Conservation (phyloP, 768 basidiomycete genomes). For the Goffeauzyma gilvescens region DNA sequence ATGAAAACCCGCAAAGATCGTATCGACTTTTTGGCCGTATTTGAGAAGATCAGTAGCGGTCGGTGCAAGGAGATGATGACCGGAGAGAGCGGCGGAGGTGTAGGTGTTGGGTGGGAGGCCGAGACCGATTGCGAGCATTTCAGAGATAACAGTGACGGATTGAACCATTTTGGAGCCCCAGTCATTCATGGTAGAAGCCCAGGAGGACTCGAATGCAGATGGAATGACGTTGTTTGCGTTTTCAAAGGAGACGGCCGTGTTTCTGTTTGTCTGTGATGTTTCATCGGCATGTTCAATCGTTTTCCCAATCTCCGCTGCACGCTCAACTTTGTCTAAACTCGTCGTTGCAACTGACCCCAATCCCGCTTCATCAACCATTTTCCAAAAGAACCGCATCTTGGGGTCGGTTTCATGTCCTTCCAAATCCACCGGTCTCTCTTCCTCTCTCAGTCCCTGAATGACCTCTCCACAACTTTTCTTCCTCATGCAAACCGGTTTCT, state of each 20-base stretch:
- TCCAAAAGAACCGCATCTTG: conserved; percentile 51
- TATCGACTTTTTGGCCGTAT: conserved; percentile 46
- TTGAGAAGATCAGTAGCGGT: conserved; percentile 76
- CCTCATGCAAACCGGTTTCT: conserved; percentile 43
- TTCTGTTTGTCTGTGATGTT: not conserved
- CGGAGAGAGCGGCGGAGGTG: too few relatives aligned
- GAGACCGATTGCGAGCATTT: conserved; percentile 72
- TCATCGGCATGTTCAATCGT: not conserved
- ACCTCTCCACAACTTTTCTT: conserved; percentile 64
- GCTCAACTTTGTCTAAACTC: too few relatives aligned
- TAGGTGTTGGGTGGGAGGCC: too few relatives aligned
- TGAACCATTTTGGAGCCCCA: conserved; percentile 67
- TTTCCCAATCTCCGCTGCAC: not conserved
- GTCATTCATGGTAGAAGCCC: conserved; percentile 56
- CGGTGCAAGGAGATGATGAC: conserved; percentile 75
- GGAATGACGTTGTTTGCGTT: conserved; percentile 73
- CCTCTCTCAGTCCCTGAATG: conserved; percentile 54
- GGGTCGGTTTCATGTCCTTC: conserved; percentile 51
- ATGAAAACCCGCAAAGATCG: conserved; percentile 41
- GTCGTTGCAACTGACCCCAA: too few relatives aligned
- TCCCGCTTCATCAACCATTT: conserved; percentile 4
- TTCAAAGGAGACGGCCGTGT: not conserved
- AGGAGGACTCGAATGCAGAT: conserved; percentile 42
- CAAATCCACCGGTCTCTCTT: conserved; percentile 64
- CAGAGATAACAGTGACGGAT: conserved; percentile 18